A percentile compares a stretch with the other conserved stretches of the same genome.
Conservation (phyloP, 208 protist genomes). For the Leishmania braziliensis region DNA sequence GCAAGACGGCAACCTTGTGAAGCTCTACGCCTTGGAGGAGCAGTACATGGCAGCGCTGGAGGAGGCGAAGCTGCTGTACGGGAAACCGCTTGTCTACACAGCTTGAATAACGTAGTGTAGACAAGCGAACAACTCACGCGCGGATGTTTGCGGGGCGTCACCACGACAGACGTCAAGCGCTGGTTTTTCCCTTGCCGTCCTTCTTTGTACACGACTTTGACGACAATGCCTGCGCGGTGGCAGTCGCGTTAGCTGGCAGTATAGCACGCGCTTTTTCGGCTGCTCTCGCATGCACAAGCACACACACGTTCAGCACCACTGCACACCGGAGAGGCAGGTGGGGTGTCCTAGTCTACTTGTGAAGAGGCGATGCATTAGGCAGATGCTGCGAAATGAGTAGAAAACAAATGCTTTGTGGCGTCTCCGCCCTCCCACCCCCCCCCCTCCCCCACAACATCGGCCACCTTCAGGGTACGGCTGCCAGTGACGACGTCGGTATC, state of each 20-base stretch:
- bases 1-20: conserved; percentile 50
- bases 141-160: background rate
- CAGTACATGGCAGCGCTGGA: conserved; percentile 44
- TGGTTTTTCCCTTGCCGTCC: background rate
- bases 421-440: background rate
- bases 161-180: background rate
- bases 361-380: background rate
- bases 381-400: background rate
- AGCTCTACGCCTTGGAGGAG: conserved; percentile 49
- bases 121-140: background rate
- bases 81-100: conserved; percentile 32
- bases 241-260: background rate
- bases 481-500: background rate
- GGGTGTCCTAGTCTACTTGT: background rate
- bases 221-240: background rate
- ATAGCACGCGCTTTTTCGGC: background rate
- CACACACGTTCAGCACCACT: background rate
- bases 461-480: background rate
- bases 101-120: background rate
- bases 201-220: background rate
- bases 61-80: conserved; percentile 35
- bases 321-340: too few species aligned
- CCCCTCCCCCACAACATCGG: too few species aligned
- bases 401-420: background rate
- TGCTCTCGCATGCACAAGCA: background rate